Percentiles rank a stretch among this genome's conserved stretches.
Evolutionary conservation across 257 asterid genomes (phyloP).

Genomic region (Ocimum tenuiflorum): DNA sequence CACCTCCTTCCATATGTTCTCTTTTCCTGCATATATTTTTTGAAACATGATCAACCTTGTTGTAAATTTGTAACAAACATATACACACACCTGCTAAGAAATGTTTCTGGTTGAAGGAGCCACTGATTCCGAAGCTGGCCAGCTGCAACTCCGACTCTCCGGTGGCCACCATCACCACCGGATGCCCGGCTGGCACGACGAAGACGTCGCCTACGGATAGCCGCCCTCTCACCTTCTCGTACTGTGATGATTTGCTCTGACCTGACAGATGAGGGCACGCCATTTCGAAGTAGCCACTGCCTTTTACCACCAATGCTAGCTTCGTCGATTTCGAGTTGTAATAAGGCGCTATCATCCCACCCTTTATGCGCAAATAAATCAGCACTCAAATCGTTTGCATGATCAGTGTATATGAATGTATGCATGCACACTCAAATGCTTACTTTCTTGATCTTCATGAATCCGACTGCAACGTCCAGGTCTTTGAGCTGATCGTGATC

Average conservation of each 20-base stretch:
- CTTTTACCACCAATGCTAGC: conserved; percentile 27
- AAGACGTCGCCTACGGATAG: conserved; percentile 34
- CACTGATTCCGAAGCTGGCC: conserved; percentile 36
- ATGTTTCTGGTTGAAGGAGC: conserved; percentile 20
- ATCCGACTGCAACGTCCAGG: conserved; percentile 23
- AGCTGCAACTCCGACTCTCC: conserved; percentile 25
- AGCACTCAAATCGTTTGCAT: neutral
- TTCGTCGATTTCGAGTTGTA: conserved; percentile 37
- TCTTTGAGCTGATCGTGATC: conserved; percentile 27
- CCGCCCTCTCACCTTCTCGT: conserved; percentile 20
- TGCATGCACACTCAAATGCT: neutral
- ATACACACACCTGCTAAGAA: conserved; percentile 33
- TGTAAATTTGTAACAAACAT: too few relatives aligned
- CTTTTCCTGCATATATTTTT: too few relatives aligned
- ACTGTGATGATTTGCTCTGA: conserved; percentile 3
- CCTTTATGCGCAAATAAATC: conserved; percentile 10
- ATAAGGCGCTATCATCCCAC: conserved; percentile 41
- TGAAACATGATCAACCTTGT: too few relatives aligned
- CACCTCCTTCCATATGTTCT: conserved; percentile 32
- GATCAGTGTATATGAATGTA: neutral
- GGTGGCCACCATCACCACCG: conserved; percentile 32
- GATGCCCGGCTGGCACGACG: conserved; percentile 39
- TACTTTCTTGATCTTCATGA: conserved; percentile 41
- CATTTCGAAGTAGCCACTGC: conserved; percentile 37
- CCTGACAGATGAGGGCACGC: conserved; percentile 40